Base-by-base conservation (phyloP, 352 stramenopile genomes). In the Globisporangium canariense region DNA sequence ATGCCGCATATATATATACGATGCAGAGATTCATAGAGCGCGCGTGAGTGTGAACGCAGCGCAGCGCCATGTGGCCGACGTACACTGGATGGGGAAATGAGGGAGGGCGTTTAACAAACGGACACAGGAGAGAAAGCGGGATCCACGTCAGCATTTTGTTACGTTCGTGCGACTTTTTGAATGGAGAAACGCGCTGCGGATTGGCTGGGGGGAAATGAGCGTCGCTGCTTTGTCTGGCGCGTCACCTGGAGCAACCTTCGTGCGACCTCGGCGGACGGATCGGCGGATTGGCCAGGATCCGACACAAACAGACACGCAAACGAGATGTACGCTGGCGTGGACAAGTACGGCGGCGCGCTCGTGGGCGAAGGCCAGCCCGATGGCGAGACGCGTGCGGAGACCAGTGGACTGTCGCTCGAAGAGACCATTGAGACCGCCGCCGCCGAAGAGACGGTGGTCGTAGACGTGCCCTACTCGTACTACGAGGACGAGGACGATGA, bases 381-480 rank as follows among this genome's bases (percentile, higher is more conserved):
- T 25, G 72, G 71, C 7, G 67, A 65, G 34, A 58, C 62, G 8
- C 58, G 63, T 38, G 56, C 68, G 4, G 47, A 69, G 11, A 32
- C 70, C 18, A 69, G 65, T 40, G 80, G 82, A 0, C 50, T 91
- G 18, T 89, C 78, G 18, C 70, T 93, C 0, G 85, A 94, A 68
- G 83, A 93, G 7, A 78, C 78, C 10, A 81, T 94, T 28, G 83
- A 94, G 64, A 94, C 83, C 16, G 83, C 85, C 7, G 78, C 82
- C 2, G 85, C 80, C 2, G 85, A 92, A 60, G 85, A 94, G 67
- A 94, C 85, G 1, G 79, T 94, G 22, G 85, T 94, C 14, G 84
- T 90, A 40, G 82, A 89, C 68, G 79, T 93, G 28, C 82, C 84
- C n/a, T 91, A 87, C 65, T 81, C 79, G 68, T 93, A 90, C 69